A percentile compares a stretch with the other conserved stretches of the same genome.
Conservation (phyloP, 2,329 filamentous ascomycete genomes). For the Fusarium mexicanum region DNA sequence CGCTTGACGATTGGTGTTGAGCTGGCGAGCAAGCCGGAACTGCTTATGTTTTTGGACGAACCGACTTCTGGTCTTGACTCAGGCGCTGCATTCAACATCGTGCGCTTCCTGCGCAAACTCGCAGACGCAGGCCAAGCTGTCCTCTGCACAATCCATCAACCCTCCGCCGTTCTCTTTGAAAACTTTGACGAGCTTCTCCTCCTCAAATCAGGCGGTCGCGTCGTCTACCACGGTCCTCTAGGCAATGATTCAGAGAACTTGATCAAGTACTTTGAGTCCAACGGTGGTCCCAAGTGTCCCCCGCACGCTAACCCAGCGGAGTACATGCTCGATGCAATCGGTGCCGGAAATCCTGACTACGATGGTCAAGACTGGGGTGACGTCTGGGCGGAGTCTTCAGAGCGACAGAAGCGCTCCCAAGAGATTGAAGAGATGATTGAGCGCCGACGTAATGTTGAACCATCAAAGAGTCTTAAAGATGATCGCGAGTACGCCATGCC, state of each 20-base stretch:
- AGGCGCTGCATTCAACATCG: slow-evolving; percentile 68
- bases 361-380: slow-evolving; percentile 70
- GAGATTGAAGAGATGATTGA: slow-evolving; percentile 65
- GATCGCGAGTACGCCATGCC: slow-evolving; percentile 72
- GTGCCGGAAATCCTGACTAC: slow-evolving; percentile 70
- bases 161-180: slow-evolving; percentile 64
- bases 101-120: slow-evolving; percentile 69
- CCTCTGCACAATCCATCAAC: slow-evolving; percentile 69
- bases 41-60: slow-evolving; percentile 74
- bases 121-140: slow-evolving; percentile 69
- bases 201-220: slow-evolving; percentile 62
- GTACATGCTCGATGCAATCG: slow-evolving; percentile 66
- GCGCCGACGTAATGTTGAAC: slow-evolving; percentile 53
- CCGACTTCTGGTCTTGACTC: slow-evolving; percentile 67
- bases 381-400: slow-evolving; percentile 65
- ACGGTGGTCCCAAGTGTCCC: slow-evolving; percentile 60
- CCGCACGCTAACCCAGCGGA: slow-evolving; percentile 63
- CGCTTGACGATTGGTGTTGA: slow-evolving; percentile 66
- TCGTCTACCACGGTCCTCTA: slow-evolving; percentile 64
- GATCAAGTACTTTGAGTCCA: slow-evolving; percentile 62
- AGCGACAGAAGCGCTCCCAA: slow-evolving; percentile 55
- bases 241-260: slow-evolving; percentile 59
- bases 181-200: slow-evolving; percentile 66
- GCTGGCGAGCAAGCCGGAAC: slow-evolving; percentile 65
- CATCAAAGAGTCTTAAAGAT: slow-evolving; percentile 54